Conservation (phyloP, 768 basidiomycete species). For the Lanmaoa rubissima region DNA sequence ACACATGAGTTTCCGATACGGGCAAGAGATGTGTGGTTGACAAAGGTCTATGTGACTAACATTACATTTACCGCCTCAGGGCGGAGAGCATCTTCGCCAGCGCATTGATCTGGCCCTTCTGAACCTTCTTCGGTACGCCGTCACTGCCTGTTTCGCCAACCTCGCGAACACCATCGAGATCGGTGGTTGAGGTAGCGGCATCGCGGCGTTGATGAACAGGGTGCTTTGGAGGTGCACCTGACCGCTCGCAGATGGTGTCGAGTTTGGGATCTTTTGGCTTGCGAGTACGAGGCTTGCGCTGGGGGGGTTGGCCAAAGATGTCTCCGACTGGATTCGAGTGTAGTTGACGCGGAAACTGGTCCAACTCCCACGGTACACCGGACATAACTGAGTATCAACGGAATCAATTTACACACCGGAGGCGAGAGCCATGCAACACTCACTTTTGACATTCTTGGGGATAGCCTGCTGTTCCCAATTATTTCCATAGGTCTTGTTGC, state of each 20-base stretch:
- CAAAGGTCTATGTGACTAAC: too few species aligned
- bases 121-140: slow-evolving; percentile 67
- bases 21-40: not conserved
- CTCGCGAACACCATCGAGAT: slow-evolving; percentile 45
- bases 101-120: slow-evolving; percentile 86
- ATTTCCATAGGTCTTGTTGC: slow-evolving; percentile 12
- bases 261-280: slow-evolving; percentile 66
- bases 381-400: slow-evolving; percentile 53
- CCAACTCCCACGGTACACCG: slow-evolving; percentile 75
- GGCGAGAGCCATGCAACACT: slow-evolving; percentile 30
- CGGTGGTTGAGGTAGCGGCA: slow-evolving; percentile 74
- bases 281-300: slow-evolving; percentile 63
- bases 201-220: slow-evolving; percentile 51
- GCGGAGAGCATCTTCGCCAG: slow-evolving; percentile 91
- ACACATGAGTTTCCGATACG: slow-evolving; percentile 20
- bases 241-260: slow-evolving; percentile 76
- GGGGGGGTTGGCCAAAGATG: slow-evolving; percentile 53
- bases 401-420: not conserved
- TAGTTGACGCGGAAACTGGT: slow-evolving; percentile 64
- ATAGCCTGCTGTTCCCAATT: slow-evolving; percentile 30
- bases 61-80: slow-evolving; percentile 54
- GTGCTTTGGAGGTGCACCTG: slow-evolving; percentile 43
- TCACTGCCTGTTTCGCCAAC: slow-evolving; percentile 28
- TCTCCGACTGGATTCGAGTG: slow-evolving; percentile 61
- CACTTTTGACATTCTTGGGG: slow-evolving; percentile 82